phyloP scores from a whole-genome alignment of 2,329 filamentous ascomycete genomes.

The Paraphaeosphaeria minitans region DNA sequence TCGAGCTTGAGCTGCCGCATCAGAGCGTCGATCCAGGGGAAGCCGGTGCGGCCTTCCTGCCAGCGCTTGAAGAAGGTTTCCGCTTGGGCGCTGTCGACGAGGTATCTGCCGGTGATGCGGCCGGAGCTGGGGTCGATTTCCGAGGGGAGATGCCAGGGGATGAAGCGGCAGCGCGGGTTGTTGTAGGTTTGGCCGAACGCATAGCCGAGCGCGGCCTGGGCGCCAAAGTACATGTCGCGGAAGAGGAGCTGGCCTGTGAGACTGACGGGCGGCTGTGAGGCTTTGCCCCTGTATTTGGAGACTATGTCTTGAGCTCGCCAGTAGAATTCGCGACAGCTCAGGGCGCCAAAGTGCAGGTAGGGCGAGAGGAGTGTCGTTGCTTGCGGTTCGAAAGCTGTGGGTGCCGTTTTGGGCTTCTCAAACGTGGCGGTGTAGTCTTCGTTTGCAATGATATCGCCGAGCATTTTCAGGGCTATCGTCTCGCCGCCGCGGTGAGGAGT shows the following conservation, averaged over 20 bases:
- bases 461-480: conserved; percentile 62
- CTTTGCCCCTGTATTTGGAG: conserved; percentile 61
- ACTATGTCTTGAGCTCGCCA: conserved; percentile 71
- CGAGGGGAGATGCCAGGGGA: conserved; percentile 77
- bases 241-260: conserved; percentile 76
- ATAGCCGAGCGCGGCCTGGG: conserved; percentile 70
- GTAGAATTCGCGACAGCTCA: conserved; percentile 74
- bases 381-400: conserved; percentile 73
- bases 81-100: conserved; percentile 66
- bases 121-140: conserved; percentile 54
- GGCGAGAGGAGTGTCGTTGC: conserved; percentile 76
- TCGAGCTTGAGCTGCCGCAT: conserved; percentile 75
- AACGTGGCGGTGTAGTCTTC: conserved; percentile 74
- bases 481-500: conserved; percentile 75
- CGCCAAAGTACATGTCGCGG: conserved; percentile 83
- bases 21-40: conserved; percentile 80
- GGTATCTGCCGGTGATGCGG: conserved; percentile 64
- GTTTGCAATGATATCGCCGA: conserved; percentile 65
- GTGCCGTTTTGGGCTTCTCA: conserved; percentile 75
- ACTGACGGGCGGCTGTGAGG: conserved; percentile 66
- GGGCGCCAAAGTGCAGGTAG: conserved; percentile 74
- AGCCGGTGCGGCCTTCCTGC: conserved; percentile 72
- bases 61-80: conserved; percentile 71
- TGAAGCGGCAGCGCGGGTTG: conserved; percentile 72
- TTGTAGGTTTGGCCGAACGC: conserved; percentile 67